These are phyloP conservation scores for Picocystis salinarum DNA, from an alignment of 139 green algal genomes.

Conservation along the genomic window DNA sequence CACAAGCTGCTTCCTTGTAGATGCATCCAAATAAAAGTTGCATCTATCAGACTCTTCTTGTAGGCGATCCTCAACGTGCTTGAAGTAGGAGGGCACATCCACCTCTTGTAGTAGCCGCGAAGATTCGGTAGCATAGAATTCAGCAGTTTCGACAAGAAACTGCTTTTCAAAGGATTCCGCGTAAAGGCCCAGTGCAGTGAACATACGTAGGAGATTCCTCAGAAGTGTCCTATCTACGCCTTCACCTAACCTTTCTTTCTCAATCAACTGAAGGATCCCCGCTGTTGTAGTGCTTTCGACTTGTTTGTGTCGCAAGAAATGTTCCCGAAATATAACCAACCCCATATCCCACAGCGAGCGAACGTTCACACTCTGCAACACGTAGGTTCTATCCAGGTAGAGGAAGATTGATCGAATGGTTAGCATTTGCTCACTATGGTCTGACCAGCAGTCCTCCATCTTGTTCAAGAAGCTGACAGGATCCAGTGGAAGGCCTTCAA, in stretches of 20 bases:
- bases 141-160: conserved; percentile 18
- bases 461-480: conserved; percentile 46
- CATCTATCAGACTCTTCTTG: conserved; percentile 70
- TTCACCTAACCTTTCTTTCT: conserved; percentile 51
- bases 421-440: conserved; percentile 62
- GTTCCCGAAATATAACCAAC: conserved; percentile 54
- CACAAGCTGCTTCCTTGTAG: conserved; percentile 53
- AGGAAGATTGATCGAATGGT: conserved; percentile 85
- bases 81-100: conserved; percentile 69
- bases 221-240: conserved; percentile 51
- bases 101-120: conserved; percentile 30
- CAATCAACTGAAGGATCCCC: conserved; percentile 45
- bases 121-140: conserved; percentile 50
- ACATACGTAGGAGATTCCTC: conserved; percentile 48
- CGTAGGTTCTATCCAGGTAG: conserved; percentile 86
- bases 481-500: conserved; percentile 28
- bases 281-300: conserved; percentile 36
- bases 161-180: conserved; percentile 30
- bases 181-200: conserved; percentile 12
- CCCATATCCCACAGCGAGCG: conserved; percentile 87
- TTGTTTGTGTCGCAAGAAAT: conserved; percentile 45
- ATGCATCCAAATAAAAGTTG: conserved; percentile 58
- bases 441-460: conserved; percentile 42
- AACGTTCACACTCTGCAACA: conserved; percentile 34
- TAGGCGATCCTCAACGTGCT: conserved; percentile 76